Evolutionary conservation across 179 eudicot genomes (phyloP), one percentile per base, ranked within the genome.

Genomic region (Carnegiea gigantea): DNA sequence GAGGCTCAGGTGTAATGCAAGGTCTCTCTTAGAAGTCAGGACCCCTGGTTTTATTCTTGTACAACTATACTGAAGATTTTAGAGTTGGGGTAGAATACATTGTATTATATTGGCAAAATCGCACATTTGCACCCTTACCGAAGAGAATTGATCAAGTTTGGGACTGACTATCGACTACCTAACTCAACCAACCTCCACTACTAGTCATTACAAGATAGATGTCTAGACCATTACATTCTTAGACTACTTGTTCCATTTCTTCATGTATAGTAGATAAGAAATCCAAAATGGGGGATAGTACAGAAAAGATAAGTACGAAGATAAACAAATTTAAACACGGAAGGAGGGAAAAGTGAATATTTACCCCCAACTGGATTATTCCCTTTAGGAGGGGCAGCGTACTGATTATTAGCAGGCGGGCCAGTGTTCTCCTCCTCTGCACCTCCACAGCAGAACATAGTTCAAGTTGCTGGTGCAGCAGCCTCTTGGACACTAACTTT

Each of bases 401-500:
- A 79, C 80, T 92, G 93, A 84, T 88, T 70, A 70, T 36, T 92
- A 59, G 91, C 86, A 74, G 96, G 94, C 36, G 94, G 94, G 67
- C 90, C 95, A 24, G 80, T 75, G 70, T 43, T 46, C 80, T 92
- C 98, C 85, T 96, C 99, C 84, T 94, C 97, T 84, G 86, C 89
- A 24, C 93, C 99, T 83, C 96, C 95, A 65, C 98, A 94, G 84
- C 99, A 96, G 84, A 87, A 91, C 98, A 95, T 95, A 77, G 78
- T 88, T 90, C 87, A 79, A 82, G 79, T 81, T 83, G 82, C 81
- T 75, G 86, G 80, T 79, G 70, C 85, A 76, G 81, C 26, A 76
- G 40, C 73, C 46, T 40, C 71, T 33, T 36, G 78, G 23, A 49
- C 65, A 18, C 73, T 70, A 18, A 14, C n/a, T 17, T 70, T 15